These are phyloP conservation scores for Rhodotorula mucilaginosa DNA, from an alignment of 1,284 basidiomycete genomes.

Conservation along the genomic window DNA sequence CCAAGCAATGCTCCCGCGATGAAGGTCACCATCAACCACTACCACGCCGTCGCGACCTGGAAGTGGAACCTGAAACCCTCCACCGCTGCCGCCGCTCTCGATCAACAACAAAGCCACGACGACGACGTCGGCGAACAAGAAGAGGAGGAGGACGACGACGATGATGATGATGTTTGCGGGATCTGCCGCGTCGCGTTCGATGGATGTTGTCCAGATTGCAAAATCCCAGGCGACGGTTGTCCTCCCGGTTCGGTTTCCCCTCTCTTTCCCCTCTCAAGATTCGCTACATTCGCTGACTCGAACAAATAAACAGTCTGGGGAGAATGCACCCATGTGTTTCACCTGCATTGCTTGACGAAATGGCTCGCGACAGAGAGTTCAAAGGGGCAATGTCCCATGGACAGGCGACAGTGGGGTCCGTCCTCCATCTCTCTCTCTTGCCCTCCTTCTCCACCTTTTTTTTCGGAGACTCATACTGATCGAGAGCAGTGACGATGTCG, in stretches of 20 bases:
- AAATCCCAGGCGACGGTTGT: conserved; percentile 93
- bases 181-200: conserved; percentile 90
- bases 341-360: conserved; percentile 71
- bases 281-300: background rate
- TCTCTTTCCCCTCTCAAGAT: background rate
- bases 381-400: conserved; percentile 92
- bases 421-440: conserved; percentile 34
- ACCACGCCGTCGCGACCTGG: conserved; percentile 83
- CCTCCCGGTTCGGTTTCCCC: conserved; percentile 69
- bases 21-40: conserved; percentile 75
- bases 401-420: conserved; percentile 84
- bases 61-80: conserved; percentile 67
- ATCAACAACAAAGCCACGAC: conserved; percentile 34
- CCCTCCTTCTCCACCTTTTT: background rate
- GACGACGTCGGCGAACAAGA: conserved; percentile 9
- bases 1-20: conserved; percentile 50
- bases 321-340: conserved; percentile 78
- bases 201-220: conserved; percentile 87
- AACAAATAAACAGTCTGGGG: conserved; percentile 73
- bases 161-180: conserved; percentile 84
- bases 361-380: conserved; percentile 84
- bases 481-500: no score
- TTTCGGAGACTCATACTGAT: background rate
- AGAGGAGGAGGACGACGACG: conserved; percentile 56
- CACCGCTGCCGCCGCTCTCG: conserved; percentile 41